Percentiles rank a stretch among this genome's conserved stretches.
phyloP scores from a whole-genome alignment of 805 yeast species.

The Yamadazyma scolyti region DNA sequence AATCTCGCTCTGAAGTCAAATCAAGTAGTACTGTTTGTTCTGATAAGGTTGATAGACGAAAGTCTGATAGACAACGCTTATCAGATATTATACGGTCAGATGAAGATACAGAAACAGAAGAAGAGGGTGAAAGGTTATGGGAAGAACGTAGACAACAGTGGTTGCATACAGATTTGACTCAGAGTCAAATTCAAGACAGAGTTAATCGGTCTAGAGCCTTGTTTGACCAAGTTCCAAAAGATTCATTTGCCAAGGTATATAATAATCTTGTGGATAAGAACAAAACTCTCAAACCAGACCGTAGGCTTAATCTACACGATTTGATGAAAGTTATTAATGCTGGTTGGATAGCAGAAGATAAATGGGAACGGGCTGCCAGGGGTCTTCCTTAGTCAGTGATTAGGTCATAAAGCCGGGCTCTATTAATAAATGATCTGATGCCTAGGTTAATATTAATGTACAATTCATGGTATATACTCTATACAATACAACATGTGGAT shows the following conservation, averaged over 20 bases:
- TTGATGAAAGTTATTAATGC: slow-evolving; percentile 67
- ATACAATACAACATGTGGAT: too few relatives aligned
- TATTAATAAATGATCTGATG: too few relatives aligned
- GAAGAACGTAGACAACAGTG: slow-evolving; percentile 63
- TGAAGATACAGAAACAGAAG: slow-evolving; percentile 9
- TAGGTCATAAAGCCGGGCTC: too few relatives aligned
- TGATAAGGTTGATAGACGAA: too few relatives aligned
- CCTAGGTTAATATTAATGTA: too few relatives aligned
- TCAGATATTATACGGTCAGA: slow-evolving; percentile 20
- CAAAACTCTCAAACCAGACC: slow-evolving; percentile 52
- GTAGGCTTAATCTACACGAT: slow-evolving; percentile 71
- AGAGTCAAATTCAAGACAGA: background rate
- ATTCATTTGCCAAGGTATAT: slow-evolving; percentile 61
- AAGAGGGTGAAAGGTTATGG: slow-evolving; percentile 64
- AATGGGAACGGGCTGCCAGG: slow-evolving; percentile 59
- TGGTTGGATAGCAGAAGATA: slow-evolving; percentile 80
- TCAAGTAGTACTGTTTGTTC: slow-evolving; percentile 10
- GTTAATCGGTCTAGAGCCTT: slow-evolving; percentile 9
- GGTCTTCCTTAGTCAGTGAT: slow-evolving; percentile 27
- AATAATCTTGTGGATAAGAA: slow-evolving; percentile 66
- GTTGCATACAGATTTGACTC: slow-evolving; percentile 31
- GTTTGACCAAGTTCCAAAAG: slow-evolving; percentile 39
- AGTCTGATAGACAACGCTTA: too few relatives aligned
- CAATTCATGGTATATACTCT: too few relatives aligned
- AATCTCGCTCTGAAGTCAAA: too few relatives aligned